Percentiles rank a stretch among this genome's conserved stretches.
These are phyloP conservation scores for Aquilaria yunnanensis DNA, from an alignment of 345 rosid genomes.

Conservation along the genomic window DNA sequence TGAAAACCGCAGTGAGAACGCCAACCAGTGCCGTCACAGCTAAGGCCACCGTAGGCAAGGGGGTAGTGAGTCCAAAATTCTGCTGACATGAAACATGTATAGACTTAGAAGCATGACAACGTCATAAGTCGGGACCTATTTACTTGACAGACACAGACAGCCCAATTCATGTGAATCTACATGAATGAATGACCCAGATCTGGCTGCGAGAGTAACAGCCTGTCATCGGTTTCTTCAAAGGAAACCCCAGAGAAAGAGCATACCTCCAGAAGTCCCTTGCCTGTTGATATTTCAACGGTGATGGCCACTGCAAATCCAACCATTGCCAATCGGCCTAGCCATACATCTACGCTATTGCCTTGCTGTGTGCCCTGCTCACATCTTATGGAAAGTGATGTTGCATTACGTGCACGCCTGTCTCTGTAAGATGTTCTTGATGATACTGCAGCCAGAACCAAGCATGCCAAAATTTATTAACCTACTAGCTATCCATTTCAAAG, in stretches of 20 bases:
- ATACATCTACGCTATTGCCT: slow-evolving; percentile 62
- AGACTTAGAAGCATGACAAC: neutral
- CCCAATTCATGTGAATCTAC: too few relatives aligned
- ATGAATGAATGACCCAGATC: too few relatives aligned
- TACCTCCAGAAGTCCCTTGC: slow-evolving; percentile 93
- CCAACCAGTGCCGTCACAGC: slow-evolving; percentile 77
- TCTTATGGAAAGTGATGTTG: slow-evolving; percentile 44
- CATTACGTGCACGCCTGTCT: slow-evolving; percentile 28
- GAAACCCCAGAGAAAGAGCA: neutral
- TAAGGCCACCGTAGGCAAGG: slow-evolving; percentile 81
- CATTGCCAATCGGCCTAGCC: slow-evolving; percentile 95
- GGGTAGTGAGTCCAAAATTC: slow-evolving; percentile 81
- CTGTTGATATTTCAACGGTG: slow-evolving; percentile 70
- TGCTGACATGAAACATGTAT: slow-evolving; percentile 25
- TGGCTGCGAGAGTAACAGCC: too few relatives aligned
- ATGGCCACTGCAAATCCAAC: slow-evolving; percentile 78
- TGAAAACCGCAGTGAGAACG: slow-evolving; percentile 71
- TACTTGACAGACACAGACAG: too few relatives aligned
- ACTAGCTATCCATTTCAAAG: neutral
- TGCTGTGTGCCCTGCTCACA: slow-evolving; percentile 59
- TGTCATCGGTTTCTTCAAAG: too few relatives aligned
- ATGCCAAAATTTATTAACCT: slow-evolving; percentile 5
- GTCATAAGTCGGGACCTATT: too few relatives aligned
- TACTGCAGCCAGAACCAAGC: slow-evolving; percentile 25
- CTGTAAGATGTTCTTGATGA: slow-evolving; percentile 26